Evolutionary conservation across 164 flowering plant species (phyloP).

Genomic region (Vitis rupestris): DNA sequence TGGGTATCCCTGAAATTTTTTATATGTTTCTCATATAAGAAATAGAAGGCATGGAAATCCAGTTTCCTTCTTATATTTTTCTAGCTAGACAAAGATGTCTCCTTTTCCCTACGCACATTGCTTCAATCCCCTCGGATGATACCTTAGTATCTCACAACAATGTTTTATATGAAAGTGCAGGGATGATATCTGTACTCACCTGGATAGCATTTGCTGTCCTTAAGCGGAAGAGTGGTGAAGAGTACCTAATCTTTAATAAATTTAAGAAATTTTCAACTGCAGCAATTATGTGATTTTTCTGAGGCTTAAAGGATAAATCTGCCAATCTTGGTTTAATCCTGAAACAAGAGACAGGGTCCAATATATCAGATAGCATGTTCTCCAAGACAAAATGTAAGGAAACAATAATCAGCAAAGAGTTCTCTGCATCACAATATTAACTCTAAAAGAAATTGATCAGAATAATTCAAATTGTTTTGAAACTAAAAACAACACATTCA

Average conservation of each 20-base stretch:
- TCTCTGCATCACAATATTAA: background rate
- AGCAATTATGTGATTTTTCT: constrained; percentile 62
- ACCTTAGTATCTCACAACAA: background rate
- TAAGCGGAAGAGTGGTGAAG: constrained; percentile 89
- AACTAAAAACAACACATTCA: background rate
- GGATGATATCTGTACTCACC: constrained; percentile 35
- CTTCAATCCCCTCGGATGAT: background rate
- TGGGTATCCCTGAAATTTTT: too few species aligned
- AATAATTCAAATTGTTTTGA: background rate
- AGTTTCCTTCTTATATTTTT: too few species aligned
- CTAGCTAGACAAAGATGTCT: background rate
- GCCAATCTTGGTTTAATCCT: constrained; percentile 87
- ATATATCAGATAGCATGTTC: background rate
- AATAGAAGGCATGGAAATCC: too few species aligned
- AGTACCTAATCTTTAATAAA: constrained; percentile 73
- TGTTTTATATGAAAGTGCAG: background rate
- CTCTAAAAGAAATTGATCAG: background rate
- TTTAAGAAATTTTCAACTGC: constrained; percentile 69
- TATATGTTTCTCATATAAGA: too few species aligned
- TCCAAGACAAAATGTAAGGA: background rate
- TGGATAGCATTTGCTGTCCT: constrained; percentile 68
- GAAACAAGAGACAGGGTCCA: constrained; percentile 14
- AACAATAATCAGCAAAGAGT: background rate
- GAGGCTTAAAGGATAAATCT: constrained; percentile 79
- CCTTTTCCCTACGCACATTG: background rate